Conservation (phyloP, 345 rosid genomes). For the Pugionium cornutum region DNA sequence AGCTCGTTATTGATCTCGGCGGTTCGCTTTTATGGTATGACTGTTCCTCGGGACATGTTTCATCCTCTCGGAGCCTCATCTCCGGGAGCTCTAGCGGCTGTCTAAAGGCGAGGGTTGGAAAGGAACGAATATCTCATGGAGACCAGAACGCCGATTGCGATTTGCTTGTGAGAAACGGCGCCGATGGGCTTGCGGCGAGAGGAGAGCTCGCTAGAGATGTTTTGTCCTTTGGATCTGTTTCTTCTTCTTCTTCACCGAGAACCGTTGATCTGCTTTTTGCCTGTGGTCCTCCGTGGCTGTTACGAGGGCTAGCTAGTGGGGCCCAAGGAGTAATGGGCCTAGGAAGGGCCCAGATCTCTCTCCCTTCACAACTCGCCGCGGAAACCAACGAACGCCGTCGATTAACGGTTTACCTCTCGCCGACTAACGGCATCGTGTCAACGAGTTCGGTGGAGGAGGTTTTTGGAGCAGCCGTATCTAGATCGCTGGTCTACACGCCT, state of each 20-base stretch:
- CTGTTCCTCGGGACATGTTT: slow-evolving; percentile 37
- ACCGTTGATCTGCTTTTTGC: slow-evolving; percentile 48
- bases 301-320: slow-evolving; percentile 54
- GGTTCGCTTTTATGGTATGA: slow-evolving; percentile 58
- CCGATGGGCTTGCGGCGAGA: slow-evolving; percentile 35
- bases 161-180: slow-evolving; percentile 43
- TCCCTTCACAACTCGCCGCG: slow-evolving; percentile 59
- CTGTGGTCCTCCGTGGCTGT: slow-evolving; percentile 43
- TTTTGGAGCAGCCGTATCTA: slow-evolving; percentile 44
- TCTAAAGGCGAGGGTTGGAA: slow-evolving; percentile 35
- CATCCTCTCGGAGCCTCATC: slow-evolving; percentile 37
- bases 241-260: slow-evolving; percentile 17
- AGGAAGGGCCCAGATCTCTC: slow-evolving; percentile 54
- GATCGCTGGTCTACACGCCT: slow-evolving; percentile 61
- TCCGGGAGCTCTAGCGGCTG: slow-evolving; percentile 65
- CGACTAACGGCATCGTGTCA: slow-evolving; percentile 49
- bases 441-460: slow-evolving; percentile 40
- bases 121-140: slow-evolving; percentile 3
- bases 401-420: slow-evolving; percentile 54
- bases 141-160: slow-evolving; percentile 38
- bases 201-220: slow-evolving; percentile 55
- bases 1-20: slow-evolving; percentile 61
- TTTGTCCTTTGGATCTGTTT: slow-evolving; percentile 44
- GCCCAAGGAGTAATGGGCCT: slow-evolving; percentile 64
- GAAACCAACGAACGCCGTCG: slow-evolving; percentile 41